Percentiles rank a stretch among this genome's conserved stretches.
Evolutionary conservation across 257 asterid species (phyloP).

Genomic region (Solanum clarkiae): DNA sequence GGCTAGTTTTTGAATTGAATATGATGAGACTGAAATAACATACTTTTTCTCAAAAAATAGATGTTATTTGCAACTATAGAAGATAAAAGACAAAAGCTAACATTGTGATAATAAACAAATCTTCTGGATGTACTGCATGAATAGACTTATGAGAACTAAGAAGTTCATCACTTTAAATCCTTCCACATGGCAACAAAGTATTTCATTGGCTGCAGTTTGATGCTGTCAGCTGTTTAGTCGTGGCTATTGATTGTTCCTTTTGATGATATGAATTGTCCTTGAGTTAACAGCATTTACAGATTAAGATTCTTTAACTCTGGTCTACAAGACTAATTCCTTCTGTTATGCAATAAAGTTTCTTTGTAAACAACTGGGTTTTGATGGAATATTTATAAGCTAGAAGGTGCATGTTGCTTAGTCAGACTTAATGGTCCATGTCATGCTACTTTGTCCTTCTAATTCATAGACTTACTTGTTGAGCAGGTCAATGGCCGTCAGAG

Average conservation of each 20-base stretch:
- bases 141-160: neutral
- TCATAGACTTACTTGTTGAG: slow-evolving; percentile 5
- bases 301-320: neutral
- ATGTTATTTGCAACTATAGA: neutral
- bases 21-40: neutral
- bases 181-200: neutral
- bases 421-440: neutral
- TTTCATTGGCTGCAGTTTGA: neutral
- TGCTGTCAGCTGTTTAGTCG: neutral
- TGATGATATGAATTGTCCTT: neutral
- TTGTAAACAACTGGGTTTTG: neutral
- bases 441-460: neutral
- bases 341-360: neutral
- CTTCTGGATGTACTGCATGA: neutral
- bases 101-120: neutral
- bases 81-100: neutral
- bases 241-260: neutral
- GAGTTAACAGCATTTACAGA: neutral
- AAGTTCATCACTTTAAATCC: neutral
- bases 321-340: neutral
- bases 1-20: neutral
- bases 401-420: neutral
- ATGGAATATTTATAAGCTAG: neutral
- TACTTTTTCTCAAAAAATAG: neutral
- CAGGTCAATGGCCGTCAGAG: slow-evolving; percentile 99